A percentile compares a stretch with the other conserved stretches of the same genome.
Conservation (phyloP, 1,139 yeast genomes). For the Taiozyma sp. region DNA sequence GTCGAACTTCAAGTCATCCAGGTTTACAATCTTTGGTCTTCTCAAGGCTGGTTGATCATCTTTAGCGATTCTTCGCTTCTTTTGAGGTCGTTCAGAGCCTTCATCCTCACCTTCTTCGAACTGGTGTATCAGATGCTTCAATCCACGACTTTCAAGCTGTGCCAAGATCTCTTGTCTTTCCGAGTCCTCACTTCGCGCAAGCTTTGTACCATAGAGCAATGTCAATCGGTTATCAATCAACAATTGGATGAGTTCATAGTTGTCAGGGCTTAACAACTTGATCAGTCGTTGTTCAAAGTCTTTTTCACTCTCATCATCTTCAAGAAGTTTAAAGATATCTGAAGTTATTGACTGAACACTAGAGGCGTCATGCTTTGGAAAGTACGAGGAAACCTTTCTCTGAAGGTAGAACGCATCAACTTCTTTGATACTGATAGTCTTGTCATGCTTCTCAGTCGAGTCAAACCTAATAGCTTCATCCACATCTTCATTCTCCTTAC, state of each 20-base stretch:
- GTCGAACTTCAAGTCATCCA: constrained; percentile 59
- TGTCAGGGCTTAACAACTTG: constrained; percentile 45
- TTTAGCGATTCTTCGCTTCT: constrained; percentile 18
- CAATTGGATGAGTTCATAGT: constrained; percentile 42
- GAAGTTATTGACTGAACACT: constrained; percentile 29
- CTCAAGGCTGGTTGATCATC: constrained; percentile 18
- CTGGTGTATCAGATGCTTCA: constrained; percentile 25
- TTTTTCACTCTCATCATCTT: constrained; percentile 33
- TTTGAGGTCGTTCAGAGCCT: constrained; percentile 16
- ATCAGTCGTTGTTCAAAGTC: constrained; percentile 47
- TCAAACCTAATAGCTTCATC: constrained; percentile 25
- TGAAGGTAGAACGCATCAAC: constrained; percentile 51
- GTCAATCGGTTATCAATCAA: constrained; percentile 47
- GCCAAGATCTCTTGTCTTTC: constrained; percentile 27
- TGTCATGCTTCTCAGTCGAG: background rate
- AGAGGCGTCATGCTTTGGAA: constrained; percentile 32
- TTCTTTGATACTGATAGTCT: constrained; percentile 16
- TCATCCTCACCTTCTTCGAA: constrained; percentile 16
- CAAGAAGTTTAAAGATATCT: constrained; percentile 27
- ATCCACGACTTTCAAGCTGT: constrained; percentile 30
- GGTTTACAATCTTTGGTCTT: constrained; percentile 54
- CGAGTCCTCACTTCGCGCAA: constrained; percentile 34
- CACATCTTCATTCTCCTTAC: constrained; percentile 29
- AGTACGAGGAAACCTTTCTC: constrained; percentile 32
- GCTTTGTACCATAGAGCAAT: constrained; percentile 49